Conservation (phyloP, 2,329 filamentous ascomycete species). For the Monosporascus ibericus region DNA sequence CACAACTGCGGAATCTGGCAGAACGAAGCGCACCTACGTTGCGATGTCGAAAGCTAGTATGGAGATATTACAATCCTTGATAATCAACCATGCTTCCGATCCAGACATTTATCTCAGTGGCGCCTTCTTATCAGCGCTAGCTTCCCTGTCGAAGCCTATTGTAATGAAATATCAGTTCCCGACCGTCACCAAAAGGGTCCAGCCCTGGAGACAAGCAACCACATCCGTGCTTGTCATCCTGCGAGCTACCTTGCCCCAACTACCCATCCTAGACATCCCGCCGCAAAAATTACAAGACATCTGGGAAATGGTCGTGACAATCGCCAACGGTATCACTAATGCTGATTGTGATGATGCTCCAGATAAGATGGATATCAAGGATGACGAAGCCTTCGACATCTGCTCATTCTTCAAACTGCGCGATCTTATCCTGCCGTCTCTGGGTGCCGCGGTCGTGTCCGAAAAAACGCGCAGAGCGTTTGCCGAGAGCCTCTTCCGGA, state of each 20-base stretch:
- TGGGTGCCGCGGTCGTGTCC: conserved; percentile 61
- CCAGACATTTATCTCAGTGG: conserved; percentile 64
- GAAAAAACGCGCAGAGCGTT: conserved; percentile 65
- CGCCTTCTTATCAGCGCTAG: conserved; percentile 59
- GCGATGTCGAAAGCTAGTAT: conserved; percentile 83
- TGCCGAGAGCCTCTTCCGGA: conserved; percentile 69
- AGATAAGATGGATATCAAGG: conserved; percentile 42
- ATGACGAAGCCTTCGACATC: conserved; percentile 80
- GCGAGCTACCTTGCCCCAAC: conserved; percentile 55
- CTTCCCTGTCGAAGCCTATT: conserved; percentile 64
- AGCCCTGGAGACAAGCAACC: conserved; percentile 78
- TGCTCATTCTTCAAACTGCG: conserved; percentile 63
- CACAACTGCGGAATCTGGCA: conserved; percentile 27
- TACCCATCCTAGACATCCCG: conserved; percentile 44
- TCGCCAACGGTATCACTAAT: conserved; percentile 63
- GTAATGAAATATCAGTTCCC: conserved; percentile 74
- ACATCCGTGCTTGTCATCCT: conserved; percentile 64
- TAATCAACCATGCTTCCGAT: conserved; percentile 53
- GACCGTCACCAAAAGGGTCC: conserved; percentile 61
- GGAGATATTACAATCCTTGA: conserved; percentile 56
- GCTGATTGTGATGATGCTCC: conserved; percentile 51
- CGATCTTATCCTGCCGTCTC: conserved; percentile 64
- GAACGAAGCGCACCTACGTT: conserved; percentile 68
- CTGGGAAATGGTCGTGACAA: conserved; percentile 64
- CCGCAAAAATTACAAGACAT: conserved; percentile 46